A percentile compares a stretch with the other conserved stretches of the same genome.
Conservation (phyloP, 2,329 filamentous ascomycete species). For the Peltaster fructicola region DNA sequence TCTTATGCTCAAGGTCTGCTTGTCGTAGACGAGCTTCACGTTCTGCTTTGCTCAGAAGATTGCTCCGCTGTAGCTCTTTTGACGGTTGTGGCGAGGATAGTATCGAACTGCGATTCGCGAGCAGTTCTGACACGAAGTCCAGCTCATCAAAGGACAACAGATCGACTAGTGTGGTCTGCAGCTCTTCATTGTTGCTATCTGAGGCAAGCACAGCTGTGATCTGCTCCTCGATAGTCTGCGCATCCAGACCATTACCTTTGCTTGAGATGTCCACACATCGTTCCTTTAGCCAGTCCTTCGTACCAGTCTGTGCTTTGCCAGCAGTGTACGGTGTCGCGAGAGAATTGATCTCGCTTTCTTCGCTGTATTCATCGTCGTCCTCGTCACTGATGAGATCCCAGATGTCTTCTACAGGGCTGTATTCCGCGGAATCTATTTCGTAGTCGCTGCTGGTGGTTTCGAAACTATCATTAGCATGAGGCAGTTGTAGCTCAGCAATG, state of each 20-base stretch:
- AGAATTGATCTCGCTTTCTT: conserved; percentile 36
- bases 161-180: conserved; percentile 82
- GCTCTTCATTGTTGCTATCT: conserved; percentile 55
- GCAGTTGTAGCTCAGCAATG: conserved; percentile 52
- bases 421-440: conserved; percentile 48
- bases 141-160: conserved; percentile 85
- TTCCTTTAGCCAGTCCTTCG: conserved; percentile 46
- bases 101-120: conserved; percentile 57
- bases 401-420: conserved; percentile 55
- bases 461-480: conserved; percentile 23
- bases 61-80: conserved; percentile 25
- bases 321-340: conserved; percentile 29
- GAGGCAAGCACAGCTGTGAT: conserved; percentile 58
- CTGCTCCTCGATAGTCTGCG: conserved; percentile 58
- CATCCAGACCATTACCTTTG: conserved; percentile 47
- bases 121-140: conserved; percentile 82
- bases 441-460: conserved; percentile 4
- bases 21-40: conserved; percentile 60
- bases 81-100: conserved; percentile 22
- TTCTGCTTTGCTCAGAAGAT: conserved; percentile 57
- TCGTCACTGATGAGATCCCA: conserved; percentile 81
- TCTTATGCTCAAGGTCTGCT: conserved; percentile 72
- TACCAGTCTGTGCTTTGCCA: conserved; percentile 14
- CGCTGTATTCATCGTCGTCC: conserved; percentile 48
- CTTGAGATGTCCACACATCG: conserved; percentile 51